Conservation (phyloP, 352 stramenopile genomes). For the Phytophthora quininea region DNA sequence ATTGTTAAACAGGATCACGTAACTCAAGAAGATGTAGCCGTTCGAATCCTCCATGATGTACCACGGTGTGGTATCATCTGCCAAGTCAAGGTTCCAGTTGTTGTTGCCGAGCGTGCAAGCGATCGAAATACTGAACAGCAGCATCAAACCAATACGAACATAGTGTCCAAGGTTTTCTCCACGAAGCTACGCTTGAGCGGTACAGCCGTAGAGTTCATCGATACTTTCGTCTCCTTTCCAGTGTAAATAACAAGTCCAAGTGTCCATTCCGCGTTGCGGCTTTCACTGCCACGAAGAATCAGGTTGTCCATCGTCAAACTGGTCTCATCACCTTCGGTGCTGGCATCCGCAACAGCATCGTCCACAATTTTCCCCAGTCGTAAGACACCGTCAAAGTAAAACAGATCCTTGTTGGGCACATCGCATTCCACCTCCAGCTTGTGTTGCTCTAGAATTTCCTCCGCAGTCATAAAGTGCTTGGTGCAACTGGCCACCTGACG, state of each 20-base stretch:
- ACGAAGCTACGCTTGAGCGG: slow-evolving; percentile 88
- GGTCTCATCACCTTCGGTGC: slow-evolving; percentile 37
- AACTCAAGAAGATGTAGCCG: slow-evolving; percentile 91
- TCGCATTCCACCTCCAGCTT: slow-evolving; percentile 80
- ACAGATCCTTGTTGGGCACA: slow-evolving; percentile 84
- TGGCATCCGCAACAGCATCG: slow-evolving; percentile 14
- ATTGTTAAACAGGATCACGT: slow-evolving; percentile 91
- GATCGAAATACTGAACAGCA: slow-evolving; percentile 87
- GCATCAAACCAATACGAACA: slow-evolving; percentile 89
- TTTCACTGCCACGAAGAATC: slow-evolving; percentile 85
- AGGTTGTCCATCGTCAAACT: slow-evolving; percentile 90
- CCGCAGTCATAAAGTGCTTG: slow-evolving; percentile 74
- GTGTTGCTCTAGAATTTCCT: slow-evolving; percentile 76
- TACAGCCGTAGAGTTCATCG: slow-evolving; percentile 83
- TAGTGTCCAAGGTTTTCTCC: slow-evolving; percentile 86
- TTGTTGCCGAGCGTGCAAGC: slow-evolving; percentile 86
- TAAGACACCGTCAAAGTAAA: slow-evolving; percentile 85
- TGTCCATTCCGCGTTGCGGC: slow-evolving; percentile 86
- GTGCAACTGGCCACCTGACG: slow-evolving; percentile 77
- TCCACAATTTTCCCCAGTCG: slow-evolving; percentile 37
- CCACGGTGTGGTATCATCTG: slow-evolving; percentile 59
- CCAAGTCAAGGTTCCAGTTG: slow-evolving; percentile 78
- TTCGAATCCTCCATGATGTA: slow-evolving; percentile 73
- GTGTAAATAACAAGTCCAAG: slow-evolving; percentile 88
- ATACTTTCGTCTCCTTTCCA: slow-evolving; percentile 83